Evolutionary conservation across 139 green algal genomes (phyloP).

Genomic region (Micromonas pusilla): DNA sequence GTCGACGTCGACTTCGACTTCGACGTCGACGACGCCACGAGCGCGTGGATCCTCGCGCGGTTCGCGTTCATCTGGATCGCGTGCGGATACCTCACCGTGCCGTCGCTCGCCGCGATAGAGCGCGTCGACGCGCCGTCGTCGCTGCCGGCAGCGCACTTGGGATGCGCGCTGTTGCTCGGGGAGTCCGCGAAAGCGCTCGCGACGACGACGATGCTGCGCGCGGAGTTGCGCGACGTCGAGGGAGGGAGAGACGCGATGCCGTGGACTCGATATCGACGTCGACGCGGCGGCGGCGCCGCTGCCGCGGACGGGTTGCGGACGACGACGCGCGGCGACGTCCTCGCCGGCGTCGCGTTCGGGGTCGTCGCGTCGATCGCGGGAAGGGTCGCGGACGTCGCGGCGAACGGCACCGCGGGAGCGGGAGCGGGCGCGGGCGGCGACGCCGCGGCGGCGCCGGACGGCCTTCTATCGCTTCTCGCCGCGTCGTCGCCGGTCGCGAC

Average conservation of each 20-base stretch:
- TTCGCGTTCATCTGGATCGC: background rate
- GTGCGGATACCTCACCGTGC: background rate
- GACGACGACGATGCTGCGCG: background rate
- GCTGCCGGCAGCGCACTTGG: background rate
- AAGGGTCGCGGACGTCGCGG: background rate
- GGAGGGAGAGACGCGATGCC: too few species aligned
- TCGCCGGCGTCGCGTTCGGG: conserved; percentile 6
- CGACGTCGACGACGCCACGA: background rate
- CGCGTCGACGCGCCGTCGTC: background rate
- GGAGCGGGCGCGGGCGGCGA: background rate
- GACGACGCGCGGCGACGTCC: background rate
- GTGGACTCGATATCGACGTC: background rate
- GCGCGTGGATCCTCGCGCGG: background rate
- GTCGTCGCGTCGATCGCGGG: background rate
- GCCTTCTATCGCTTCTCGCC: too few species aligned
- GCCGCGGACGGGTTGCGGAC: background rate
- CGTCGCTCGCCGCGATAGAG: background rate
- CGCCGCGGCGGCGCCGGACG: background rate
- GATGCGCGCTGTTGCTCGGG: background rate
- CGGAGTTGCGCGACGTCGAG: background rate
- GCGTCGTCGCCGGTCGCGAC: too few species aligned
- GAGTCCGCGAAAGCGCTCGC: background rate
- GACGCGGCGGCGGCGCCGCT: background rate
- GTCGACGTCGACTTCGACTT: background rate
- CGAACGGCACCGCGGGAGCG: too few species aligned